A percentile compares a stretch with the other conserved stretches of the same genome.
phyloP scores from a whole-genome alignment of 2,329 filamentous ascomycete species.

The Chaetomium sp. region DNA sequence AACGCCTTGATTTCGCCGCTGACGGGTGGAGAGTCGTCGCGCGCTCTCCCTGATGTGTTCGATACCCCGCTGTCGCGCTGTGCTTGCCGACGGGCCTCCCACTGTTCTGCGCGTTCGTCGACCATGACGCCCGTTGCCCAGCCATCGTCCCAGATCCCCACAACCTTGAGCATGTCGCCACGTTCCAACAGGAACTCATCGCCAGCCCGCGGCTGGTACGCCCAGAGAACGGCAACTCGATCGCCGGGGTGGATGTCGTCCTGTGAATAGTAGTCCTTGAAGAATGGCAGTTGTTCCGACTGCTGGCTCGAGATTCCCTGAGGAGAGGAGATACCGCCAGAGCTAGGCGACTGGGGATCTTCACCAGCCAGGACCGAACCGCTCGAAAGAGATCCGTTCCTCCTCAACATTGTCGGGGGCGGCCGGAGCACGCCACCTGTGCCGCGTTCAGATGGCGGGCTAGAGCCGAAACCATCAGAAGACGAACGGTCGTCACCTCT shows the following conservation, averaged over 20 bases:
- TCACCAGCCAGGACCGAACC: constrained; percentile 72
- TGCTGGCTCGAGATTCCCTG: constrained; percentile 83
- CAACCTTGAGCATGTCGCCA: constrained; percentile 96
- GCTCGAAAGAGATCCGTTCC: constrained; percentile 88
- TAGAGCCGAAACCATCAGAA: constrained; percentile 72
- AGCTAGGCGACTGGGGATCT: constrained; percentile 73
- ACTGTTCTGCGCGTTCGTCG: constrained; percentile 83
- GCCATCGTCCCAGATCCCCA: constrained; percentile 98
- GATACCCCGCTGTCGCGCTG: constrained; percentile 95
- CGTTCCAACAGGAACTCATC: constrained; percentile 94
- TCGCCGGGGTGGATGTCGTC: constrained; percentile 94
- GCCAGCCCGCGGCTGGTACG: constrained; percentile 88
- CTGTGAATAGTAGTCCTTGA: constrained; percentile 98
- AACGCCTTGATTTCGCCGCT: constrained; percentile 94
- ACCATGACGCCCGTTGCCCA: constrained; percentile 94
- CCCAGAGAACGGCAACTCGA: constrained; percentile 89
- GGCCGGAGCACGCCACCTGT: constrained; percentile 57
- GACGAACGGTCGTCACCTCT: constrained; percentile 62
- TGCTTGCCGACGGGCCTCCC: constrained; percentile 72
- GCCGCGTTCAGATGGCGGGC: constrained; percentile 68
- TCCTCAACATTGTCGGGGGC: constrained; percentile 62
- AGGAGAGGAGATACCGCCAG: constrained; percentile 78
- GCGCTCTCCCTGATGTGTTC: constrained; percentile 66
- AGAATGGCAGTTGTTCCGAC: constrained; percentile 92
- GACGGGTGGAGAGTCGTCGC: constrained; percentile 63